Base-by-base conservation (phyloP, 2,329 filamentous ascomycete species). In the Didymella pomorum region DNA sequence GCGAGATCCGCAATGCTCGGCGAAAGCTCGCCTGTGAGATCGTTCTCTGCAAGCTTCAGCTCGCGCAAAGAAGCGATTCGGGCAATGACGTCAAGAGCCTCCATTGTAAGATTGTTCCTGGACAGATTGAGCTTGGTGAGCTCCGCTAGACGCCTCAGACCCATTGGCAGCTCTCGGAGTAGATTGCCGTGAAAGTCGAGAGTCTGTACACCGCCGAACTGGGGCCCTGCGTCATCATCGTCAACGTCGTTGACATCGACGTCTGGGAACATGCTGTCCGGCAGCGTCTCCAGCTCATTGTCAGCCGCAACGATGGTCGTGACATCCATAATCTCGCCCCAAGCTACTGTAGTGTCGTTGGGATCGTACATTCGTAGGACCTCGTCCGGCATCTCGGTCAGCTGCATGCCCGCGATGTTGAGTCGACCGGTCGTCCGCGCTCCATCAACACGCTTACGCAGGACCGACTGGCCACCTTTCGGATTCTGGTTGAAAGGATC, bases 271-370 rank as follows among this genome's bases (percentile, higher is more conserved):
- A 93, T 81, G 2, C 82, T 79, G 18, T 95, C 91, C 2, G 87
- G 85, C 31, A 98, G 82, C 29, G 82, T 81, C 68, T 91, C 87
- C 46, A 99, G 77, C 70, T 97, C 91, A 70, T 99, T 98, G 71
- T 97, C 93, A 9, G 94, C 93, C 6, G 91, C 93, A 63, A 95
- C 86, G 48, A 98, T 87, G 60, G 90, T 87, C 0, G 89, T 90
- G 44, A 98, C 79, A 71, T 98, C 94, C 11, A 98, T 92, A 58
- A 90, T 89, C 76, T 98, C 94, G 2, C 93, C 93, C 95, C 95
- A 98, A 31, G 89, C 87, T 11, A 87, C 85, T 21, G 84, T 80
- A 12, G 81, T 82, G 35, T 89, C 86, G 54, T 87, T 83, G 21
- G 74, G 66, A 52, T 93, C 88, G 74, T 97, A 98, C 93, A 98